Evolutionary conservation across 768 basidiomycete species (phyloP).

Genomic region (Suillus clintonianus): DNA sequence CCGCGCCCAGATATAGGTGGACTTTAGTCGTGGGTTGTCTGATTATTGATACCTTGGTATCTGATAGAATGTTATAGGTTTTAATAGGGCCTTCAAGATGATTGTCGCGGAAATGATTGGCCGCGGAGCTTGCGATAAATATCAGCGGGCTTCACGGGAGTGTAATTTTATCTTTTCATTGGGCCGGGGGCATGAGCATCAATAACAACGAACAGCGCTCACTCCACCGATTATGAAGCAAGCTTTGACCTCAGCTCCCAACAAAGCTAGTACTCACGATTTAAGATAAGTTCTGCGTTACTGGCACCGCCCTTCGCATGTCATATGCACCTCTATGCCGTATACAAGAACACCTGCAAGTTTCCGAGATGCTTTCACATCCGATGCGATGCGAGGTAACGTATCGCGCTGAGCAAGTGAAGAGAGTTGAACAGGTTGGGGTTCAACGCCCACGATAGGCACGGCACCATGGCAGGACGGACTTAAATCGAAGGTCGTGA

Average conservation of each 20-base stretch:
- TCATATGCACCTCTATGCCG: neutral
- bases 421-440: neutral
- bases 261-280: too few relatives aligned
- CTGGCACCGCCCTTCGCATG: neutral
- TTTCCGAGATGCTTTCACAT: neutral
- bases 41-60: neutral
- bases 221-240: neutral
- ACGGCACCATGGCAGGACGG: too few relatives aligned
- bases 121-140: neutral
- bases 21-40: neutral
- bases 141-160: neutral
- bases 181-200: too few relatives aligned
- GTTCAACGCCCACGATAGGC: neutral
- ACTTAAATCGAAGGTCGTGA: neutral
- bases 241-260: neutral
- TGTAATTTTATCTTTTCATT: neutral
- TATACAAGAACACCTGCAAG: neutral
- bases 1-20: neutral
- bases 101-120: neutral
- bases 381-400: conserved; percentile 1
- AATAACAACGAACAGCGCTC: neutral
- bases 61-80: neutral
- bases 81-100: neutral
- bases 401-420: neutral
- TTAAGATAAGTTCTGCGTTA: neutral